A percentile compares a stretch with the other conserved stretches of the same genome.
Conservation (phyloP, 2,329 filamentous ascomycete genomes). For the Colletotrichum sp. region DNA sequence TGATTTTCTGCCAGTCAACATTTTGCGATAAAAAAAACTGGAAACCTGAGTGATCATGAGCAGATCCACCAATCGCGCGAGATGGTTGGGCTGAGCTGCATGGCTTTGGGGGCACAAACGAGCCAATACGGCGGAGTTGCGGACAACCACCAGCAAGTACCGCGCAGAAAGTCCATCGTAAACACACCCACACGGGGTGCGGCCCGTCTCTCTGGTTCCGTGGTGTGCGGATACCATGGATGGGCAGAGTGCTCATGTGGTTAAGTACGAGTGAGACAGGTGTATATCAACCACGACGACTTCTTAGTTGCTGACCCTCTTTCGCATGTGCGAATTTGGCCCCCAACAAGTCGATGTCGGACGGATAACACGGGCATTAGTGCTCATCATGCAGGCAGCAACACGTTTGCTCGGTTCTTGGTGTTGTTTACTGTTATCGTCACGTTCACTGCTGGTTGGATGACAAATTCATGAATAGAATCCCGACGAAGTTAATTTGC, state of each 20-base stretch:
- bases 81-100: constrained; percentile 10
- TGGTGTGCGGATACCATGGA: not conserved
- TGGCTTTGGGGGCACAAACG: not conserved
- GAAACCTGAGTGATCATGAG: not conserved
- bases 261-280: not conserved
- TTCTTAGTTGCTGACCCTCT: not conserved
- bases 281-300: constrained; percentile 4
- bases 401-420: not conserved
- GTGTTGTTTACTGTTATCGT: not conserved
- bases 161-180: constrained; percentile 1
- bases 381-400: not conserved
- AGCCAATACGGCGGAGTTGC: constrained; percentile 7
- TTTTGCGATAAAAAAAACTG: not conserved
- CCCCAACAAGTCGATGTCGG: not conserved
- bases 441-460: not conserved
- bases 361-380: not conserved
- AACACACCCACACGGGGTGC: constrained; percentile 4
- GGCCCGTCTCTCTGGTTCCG: constrained; percentile 13
- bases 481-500: constrained; percentile 10
- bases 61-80: constrained; percentile 15
- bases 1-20: constrained; percentile 9
- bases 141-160: constrained; percentile 12
- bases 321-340: constrained; percentile 11
- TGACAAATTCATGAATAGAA: not conserved
- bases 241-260: not conserved